Conservation (phyloP, 2,329 filamentous ascomycete genomes). For the Nothophoma quercina region DNA sequence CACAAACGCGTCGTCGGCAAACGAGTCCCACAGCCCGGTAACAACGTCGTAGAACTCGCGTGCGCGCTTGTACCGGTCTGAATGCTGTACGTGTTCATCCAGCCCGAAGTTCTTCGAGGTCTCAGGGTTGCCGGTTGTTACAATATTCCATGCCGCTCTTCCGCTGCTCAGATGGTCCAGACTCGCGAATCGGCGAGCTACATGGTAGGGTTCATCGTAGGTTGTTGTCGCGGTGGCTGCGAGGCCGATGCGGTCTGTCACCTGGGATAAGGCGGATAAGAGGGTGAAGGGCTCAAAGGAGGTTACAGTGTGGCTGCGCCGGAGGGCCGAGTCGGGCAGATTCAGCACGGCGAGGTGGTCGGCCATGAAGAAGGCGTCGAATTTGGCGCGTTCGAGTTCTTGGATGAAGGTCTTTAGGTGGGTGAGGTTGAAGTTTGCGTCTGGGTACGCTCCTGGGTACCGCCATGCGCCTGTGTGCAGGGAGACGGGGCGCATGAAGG, state of each 20-base stretch:
- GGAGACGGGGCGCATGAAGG: slow-evolving; percentile 66
- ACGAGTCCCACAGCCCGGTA: slow-evolving; percentile 73
- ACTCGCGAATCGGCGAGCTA: slow-evolving; percentile 68
- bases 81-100: slow-evolving; percentile 65
- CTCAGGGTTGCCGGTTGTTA: slow-evolving; percentile 71
- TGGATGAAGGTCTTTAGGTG: slow-evolving; percentile 63
- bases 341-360: slow-evolving; percentile 69
- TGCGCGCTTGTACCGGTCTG: slow-evolving; percentile 71
- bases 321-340: slow-evolving; percentile 61
- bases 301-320: slow-evolving; percentile 63
- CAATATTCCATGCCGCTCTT: slow-evolving; percentile 57
- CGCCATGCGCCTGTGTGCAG: slow-evolving; percentile 66
- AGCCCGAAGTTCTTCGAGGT: slow-evolving; percentile 69
- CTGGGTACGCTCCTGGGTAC: slow-evolving; percentile 62
- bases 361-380: slow-evolving; percentile 51
- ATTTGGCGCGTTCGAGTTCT: slow-evolving; percentile 44
- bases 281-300: slow-evolving; percentile 73
- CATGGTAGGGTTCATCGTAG: slow-evolving; percentile 72
- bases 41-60: slow-evolving; percentile 74
- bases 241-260: slow-evolving; percentile 73
- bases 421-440: slow-evolving; percentile 65
- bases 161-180: slow-evolving; percentile 71
- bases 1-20: slow-evolving; percentile 70
- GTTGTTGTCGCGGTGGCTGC: slow-evolving; percentile 72
- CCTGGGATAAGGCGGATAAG: slow-evolving; percentile 68